Conservation (phyloP, 805 yeast genomes). For the Kluyveromyces nonfermentans region DNA sequence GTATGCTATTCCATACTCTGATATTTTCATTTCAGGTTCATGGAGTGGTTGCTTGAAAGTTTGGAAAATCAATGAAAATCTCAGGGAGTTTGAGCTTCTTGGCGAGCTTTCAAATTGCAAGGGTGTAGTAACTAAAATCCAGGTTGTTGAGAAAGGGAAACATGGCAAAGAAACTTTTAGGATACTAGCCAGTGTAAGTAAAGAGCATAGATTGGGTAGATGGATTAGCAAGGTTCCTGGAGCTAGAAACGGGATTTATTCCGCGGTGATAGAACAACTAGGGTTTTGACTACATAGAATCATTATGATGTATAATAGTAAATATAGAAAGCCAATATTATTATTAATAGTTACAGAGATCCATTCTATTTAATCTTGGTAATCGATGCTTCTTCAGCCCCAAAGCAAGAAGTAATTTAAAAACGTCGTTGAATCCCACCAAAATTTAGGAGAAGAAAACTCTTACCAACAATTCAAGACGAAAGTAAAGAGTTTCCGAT, state of each 20-base stretch:
- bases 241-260: constrained; percentile 65
- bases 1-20: constrained; percentile 75
- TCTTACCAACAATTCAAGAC: not conserved
- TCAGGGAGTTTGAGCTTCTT: constrained; percentile 49
- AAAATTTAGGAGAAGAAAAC: not conserved
- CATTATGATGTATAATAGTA: constrained; percentile 1
- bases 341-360: not conserved
- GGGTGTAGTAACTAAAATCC: constrained; percentile 64
- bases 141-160: constrained; percentile 44
- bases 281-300: constrained; percentile 14
- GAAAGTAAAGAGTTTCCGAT: not conserved
- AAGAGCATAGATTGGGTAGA: constrained; percentile 84
- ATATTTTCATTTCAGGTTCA: constrained; percentile 81
- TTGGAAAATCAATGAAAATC: constrained; percentile 65
- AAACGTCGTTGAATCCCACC: not conserved
- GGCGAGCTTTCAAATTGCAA: constrained; percentile 50
- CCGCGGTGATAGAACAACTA: constrained; percentile 39
- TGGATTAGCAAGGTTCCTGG: constrained; percentile 61
- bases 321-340: not conserved
- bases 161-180: constrained; percentile 43
- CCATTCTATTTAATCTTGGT: not conserved
- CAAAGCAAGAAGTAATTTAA: constrained; percentile 1
- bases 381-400: not conserved
- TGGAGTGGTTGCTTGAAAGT: constrained; percentile 69
- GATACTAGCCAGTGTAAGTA: constrained; percentile 59